Base-by-base conservation (phyloP, 768 basidiomycete species). In the Phaeolepiota aurea region DNA sequence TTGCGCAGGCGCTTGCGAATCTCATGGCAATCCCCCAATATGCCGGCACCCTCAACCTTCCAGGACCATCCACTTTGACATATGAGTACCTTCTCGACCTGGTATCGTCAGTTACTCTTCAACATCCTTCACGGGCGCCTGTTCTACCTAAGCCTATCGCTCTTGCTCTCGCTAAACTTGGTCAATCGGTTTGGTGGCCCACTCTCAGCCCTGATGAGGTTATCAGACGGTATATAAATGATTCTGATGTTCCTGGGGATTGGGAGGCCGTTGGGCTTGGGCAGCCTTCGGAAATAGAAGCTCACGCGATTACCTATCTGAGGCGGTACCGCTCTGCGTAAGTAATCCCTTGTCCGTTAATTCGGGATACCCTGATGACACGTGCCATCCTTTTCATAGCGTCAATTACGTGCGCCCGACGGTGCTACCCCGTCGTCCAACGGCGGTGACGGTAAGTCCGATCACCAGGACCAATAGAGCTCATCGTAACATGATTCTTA, bases 181-280 rank as follows among this genome's bases (percentile, higher is more conserved):
- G 73, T n/a, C 64, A 85, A 77, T 55, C 59, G 50, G 44, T 71
- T 62, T 99, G 91, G 92, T 98, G 93, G 92, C 92, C 93, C 10
- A 73, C 85, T 25, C 69, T 96, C 37, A 79, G 76, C 56, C 88
- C 91, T 1, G 94, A 99, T 57, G 92, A 96, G 60, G 82, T 99
- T 15, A 74, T 77, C 53, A 72, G 96, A 53, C 77, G 89, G 44
- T 96, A 77, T 58, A 77, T 97, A 49, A 74, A 91, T 63, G 93
- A 98, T 59, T 67, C 68, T 25, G 73, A 79, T 42, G 74, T 68
- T 43, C 71, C 67, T 14, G 88, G 88, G 16, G 83, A 83, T 56
- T 97, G 91, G 91, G 79, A 79, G 50, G 73, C 75, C 34, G 69
- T 96, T 45, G 86, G 87, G 16, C 78, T 97, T 43, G 63, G 64